Base-by-base conservation (phyloP, 2,329 filamentous ascomycete species). In the Fusarium torreyae region DNA sequence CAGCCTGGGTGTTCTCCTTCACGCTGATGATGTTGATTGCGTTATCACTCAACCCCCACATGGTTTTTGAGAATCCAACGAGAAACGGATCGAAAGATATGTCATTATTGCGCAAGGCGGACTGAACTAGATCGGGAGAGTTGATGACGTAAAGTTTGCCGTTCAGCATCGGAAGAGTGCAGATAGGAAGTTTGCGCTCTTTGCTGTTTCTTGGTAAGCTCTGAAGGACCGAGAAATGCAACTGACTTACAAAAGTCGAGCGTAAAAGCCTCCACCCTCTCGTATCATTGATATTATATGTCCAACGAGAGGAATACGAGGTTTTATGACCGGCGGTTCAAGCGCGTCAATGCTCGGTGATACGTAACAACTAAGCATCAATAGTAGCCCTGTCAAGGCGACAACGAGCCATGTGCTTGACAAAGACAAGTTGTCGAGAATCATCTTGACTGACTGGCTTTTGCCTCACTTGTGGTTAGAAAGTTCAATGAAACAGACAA, bases 91-190 rank as follows among this genome's bases (percentile, higher is more conserved):
- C 79, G 65, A 85, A 85, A 0, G 77, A 78, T 24, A 86, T 69
- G 13, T 80, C 77, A 24, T 80, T 79, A 17, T 76, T 77, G 20
- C 81, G 79, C 48, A 83, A 75, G 6, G 81, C 79, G 6, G 78
- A 74, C 22, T 78, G 75, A 7, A 81, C 76, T 1, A 85, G 66
- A 2, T 69, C 54, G 0, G 84, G 81, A 1, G 77, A 77, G 33
- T 77, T 80, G 22, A 85, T 79, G 20, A 84, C 67, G 66, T 86
- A 86, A 15, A 82, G 72, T 39, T 82, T 81, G n/a, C 76, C 71
- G 38, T 74, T 79, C 13, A 84, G 71, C 68, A 85, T 80, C 7
- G 80, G 81, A 7, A 86, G 71, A 2, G 84, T 84, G 40, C 79
- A 82, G 56, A 84, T 81, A 1, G 76, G 75, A 51, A 77, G 44